A percentile compares a stretch with the other conserved stretches of the same genome.
These are phyloP conservation scores for Penicillium italicum DNA, from an alignment of 2,329 filamentous ascomycete species.

Conservation along the genomic window DNA sequence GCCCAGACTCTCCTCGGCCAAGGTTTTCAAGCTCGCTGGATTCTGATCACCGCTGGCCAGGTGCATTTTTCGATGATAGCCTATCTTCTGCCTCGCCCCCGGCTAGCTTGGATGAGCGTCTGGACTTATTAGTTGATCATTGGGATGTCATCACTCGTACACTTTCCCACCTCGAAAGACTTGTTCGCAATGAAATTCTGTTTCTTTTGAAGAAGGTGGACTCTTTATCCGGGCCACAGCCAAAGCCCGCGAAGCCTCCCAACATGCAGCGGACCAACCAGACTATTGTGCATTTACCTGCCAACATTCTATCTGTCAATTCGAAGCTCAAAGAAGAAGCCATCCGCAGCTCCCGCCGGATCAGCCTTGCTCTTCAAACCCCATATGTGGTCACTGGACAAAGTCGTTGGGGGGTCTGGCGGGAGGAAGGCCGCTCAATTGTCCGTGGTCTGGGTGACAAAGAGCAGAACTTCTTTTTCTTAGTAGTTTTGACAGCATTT, in stretches of 20 bases:
- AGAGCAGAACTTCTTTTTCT: conserved; percentile 59
- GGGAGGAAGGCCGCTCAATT: conserved; percentile 58
- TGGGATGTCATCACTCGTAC: conserved; percentile 59
- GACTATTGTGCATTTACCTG: conserved; percentile 48
- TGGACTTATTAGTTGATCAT: conserved; percentile 55
- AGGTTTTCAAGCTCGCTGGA: conserved; percentile 42
- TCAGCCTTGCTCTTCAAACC: conserved; percentile 54
- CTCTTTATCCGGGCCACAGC: conserved; percentile 36
- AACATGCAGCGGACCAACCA: conserved; percentile 50
- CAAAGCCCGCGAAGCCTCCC: conserved; percentile 45
- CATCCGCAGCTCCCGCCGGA: conserved; percentile 48
- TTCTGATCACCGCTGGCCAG: conserved; percentile 40
- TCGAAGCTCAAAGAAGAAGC: conserved; percentile 48
- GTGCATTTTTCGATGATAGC: conserved; percentile 38
- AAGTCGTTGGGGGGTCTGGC: conserved; percentile 58
- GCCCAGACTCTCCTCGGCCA: conserved; percentile 30
- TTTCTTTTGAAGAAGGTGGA: conserved; percentile 50
- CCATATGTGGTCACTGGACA: conserved; percentile 57
- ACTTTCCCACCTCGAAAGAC: conserved; percentile 51
- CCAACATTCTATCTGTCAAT: conserved; percentile 46
- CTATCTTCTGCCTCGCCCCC: conserved; percentile 47
- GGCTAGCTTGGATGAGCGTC: conserved; percentile 51
- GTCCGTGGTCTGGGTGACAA: conserved; percentile 53
- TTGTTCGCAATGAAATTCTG: conserved; percentile 52
- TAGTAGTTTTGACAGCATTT: conserved; percentile 57